Evolutionary conservation across 768 basidiomycete species (phyloP), one percentile per base, ranked within the genome.

Genomic region (Suillus hirtellus): DNA sequence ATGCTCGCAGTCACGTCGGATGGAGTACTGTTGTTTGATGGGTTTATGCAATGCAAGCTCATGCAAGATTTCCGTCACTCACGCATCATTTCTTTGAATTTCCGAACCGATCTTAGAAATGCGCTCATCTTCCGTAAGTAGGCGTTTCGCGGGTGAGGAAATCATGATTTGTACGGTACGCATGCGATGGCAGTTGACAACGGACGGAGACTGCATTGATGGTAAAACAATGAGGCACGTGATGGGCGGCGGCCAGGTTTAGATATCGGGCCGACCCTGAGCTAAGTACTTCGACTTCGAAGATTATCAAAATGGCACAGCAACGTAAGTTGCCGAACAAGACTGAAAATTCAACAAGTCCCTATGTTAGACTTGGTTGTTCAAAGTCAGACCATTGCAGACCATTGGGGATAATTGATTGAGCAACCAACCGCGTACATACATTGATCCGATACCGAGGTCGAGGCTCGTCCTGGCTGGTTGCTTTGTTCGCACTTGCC

Each of bases 1-100:
- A 90, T 80, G 61, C 77, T 79, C n/a, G 81, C 78, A 49, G 79
- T 74, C 31, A 88, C 73, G 58, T 89, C 87, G 60, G 78, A 74
- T 37, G 81, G 75, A 19, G 78, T 73, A 14, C 84, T 86, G 63
- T 60, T 56, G 34, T 42, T 27, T 58, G 64, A 35, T 27, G 43
- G 46, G 50, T 63, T 63, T 69, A 67, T 65, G 63, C 55, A 66
- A 37, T 46, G 46, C 37, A 34, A 40, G 59, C 64, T 47, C 61
- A 56, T 38, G 37, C 62, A 61, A 60, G 63, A 56, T 44, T 68
- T 59, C 64, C 55, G 60, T 38, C 8, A 63, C 75, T 69, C 66
- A 75, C 73, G 60, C 63, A 60, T 71, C 67, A 63, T 62, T 67
- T 35, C 59, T 63, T 49, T 73, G 69, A 47, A 64, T 68, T 60